Percentiles rank a stretch among this genome's conserved stretches.
Evolutionary conservation across 768 basidiomycete species (phyloP).

Genomic region (Kwoniella botswanensis): DNA sequence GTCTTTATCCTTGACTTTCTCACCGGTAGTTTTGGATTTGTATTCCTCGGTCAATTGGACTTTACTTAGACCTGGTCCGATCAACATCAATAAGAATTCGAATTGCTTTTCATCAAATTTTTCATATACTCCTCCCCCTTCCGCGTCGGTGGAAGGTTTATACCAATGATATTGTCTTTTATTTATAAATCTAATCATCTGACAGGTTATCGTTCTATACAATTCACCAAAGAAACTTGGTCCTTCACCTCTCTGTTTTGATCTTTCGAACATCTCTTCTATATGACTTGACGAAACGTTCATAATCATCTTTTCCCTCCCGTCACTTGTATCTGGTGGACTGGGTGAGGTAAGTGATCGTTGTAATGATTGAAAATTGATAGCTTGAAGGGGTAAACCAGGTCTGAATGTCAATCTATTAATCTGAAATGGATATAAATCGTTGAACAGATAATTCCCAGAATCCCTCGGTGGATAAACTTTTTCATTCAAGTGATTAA

Average conservation of each 20-base stretch:
- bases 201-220: slow-evolving; percentile 5
- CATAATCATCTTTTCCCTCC: slow-evolving; percentile 1
- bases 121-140: background rate
- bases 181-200: slow-evolving; percentile 27
- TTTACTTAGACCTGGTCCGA: background rate
- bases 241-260: background rate
- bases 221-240: background rate
- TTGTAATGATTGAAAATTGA: background rate
- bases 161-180: slow-evolving; percentile 23
- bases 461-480: slow-evolving; percentile 2
- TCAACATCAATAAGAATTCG: slow-evolving; percentile 1
- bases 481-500: slow-evolving; percentile 3
- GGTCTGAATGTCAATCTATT: slow-evolving; percentile 11
- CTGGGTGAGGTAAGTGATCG: background rate
- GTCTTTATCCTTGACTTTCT: background rate
- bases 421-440: slow-evolving; percentile 7
- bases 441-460: background rate
- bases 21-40: background rate
- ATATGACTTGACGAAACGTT: background rate
- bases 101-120: slow-evolving; percentile 14
- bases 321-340: background rate
- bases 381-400: background rate
- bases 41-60: background rate
- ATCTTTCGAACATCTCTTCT: background rate
- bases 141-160: background rate